phyloP scores from a whole-genome alignment of 169 alveolate genomes.

The Neospora caninum region DNA sequence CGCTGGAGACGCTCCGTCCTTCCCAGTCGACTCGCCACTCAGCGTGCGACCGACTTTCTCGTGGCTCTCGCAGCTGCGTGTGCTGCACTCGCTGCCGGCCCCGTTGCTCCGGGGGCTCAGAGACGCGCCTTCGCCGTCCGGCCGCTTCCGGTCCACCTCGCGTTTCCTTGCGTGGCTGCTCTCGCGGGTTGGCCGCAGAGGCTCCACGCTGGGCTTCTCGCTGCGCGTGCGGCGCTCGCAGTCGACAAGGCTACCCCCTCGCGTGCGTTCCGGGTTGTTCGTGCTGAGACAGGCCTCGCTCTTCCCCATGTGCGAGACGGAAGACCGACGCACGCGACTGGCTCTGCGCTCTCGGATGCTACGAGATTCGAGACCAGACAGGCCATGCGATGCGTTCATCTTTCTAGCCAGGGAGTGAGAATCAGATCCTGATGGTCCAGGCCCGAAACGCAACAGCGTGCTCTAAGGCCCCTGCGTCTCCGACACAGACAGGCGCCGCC shows the following conservation, averaged over 20 bases:
- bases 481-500: no score
- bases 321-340: not conserved
- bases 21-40: not conserved
- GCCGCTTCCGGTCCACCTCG: not conserved
- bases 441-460: no score
- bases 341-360: not conserved
- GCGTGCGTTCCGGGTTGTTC: no score
- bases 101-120: not conserved
- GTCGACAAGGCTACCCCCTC: not conserved
- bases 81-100: conserved; percentile 32
- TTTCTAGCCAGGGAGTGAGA: not conserved
- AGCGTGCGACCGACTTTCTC: not conserved
- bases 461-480: no score
- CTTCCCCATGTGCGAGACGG: not conserved
- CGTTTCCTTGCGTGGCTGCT: not conserved
- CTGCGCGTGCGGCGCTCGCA: not conserved
- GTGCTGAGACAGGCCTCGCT: not conserved
- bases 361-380: not conserved
- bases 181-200: not conserved
- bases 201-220: not conserved
- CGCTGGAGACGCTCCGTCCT: not conserved
- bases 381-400: not conserved
- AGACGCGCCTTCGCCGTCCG: not conserved
- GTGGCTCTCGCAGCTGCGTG: conserved; percentile 28
- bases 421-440: no score